Base-by-base conservation (phyloP, 352 stramenopile species). In the Pythium phragmiticola region DNA sequence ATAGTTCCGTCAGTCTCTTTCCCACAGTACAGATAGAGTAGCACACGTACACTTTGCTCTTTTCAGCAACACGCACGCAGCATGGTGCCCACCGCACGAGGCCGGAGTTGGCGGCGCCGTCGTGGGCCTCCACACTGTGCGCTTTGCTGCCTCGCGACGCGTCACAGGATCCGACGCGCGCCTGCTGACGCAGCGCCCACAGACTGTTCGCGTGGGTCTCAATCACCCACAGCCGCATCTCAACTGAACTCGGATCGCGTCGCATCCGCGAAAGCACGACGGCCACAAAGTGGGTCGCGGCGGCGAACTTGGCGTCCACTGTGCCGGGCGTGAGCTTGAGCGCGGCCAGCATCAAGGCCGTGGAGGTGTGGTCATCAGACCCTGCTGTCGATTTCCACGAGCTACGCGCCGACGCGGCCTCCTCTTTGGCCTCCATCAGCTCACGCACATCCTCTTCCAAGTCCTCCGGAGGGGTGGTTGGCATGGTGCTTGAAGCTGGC, bases 111-210 rank as follows among this genome's bases (percentile, higher is more conserved):
- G 12, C 49, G 16, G 14, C 52, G 11, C 61, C 50, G 56, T 57
- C 61, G 13, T 56, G 39, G 2, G 56, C 48, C 3, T 43, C 30
- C 1, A 53, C 30, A 7, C 65, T 51, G 60, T 89, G 86, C 52
- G 71, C 70, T 57, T 77, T 80, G 14, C 72, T 70, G n/a, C 74
- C 76, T 1, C 82, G 73, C 9, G 74, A 84, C 19, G 54, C 63
- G 57, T 90, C 82, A 45, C 82, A 90, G 1, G 82, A 85, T 37
- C 79, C 79, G n/a, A 85, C 52, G 12, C 77, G 60, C 16, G 73
- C 78, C 66, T 90, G 81, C 64, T 88, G 78, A 41, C 75, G 72
- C 26, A 87, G 70, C 19, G 78, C 75, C 81, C 81, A 88, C 0
- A 90, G 61, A 0, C 74, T 67, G 43, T 77, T 78, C 14, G 67